Evolutionary conservation across 2,329 filamentous ascomycete genomes (phyloP).

Genomic region (Ceratocystis ficicola): DNA sequence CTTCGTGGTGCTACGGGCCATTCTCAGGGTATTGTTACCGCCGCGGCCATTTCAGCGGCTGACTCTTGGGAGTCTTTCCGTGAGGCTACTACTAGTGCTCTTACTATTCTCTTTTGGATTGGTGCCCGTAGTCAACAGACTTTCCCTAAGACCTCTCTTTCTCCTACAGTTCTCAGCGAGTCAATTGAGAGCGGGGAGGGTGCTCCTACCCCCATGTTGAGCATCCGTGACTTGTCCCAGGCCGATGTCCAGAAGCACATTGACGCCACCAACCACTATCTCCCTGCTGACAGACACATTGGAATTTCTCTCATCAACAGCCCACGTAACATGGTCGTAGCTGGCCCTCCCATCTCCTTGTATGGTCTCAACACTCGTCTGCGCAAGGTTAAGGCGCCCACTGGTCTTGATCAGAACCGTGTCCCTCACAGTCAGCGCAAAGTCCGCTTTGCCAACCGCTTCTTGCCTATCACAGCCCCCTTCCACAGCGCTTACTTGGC

Average conservation of each 20-base stretch:
- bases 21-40: slow-evolving; percentile 90
- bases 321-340: slow-evolving; percentile 91
- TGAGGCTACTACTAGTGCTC: slow-evolving; percentile 62
- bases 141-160: slow-evolving; percentile 87
- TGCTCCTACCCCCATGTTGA: slow-evolving; percentile 92
- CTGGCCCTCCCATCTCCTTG: slow-evolving; percentile 86
- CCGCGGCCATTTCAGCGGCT: slow-evolving; percentile 78
- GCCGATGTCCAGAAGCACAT: slow-evolving; percentile 91
- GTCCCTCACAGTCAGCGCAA: slow-evolving; percentile 94
- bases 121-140: slow-evolving; percentile 93
- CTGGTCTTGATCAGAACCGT: slow-evolving; percentile 89
- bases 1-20: slow-evolving; percentile 86
- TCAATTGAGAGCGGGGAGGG: slow-evolving; percentile 91
- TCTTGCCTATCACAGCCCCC: slow-evolving; percentile 91
- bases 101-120: slow-evolving; percentile 97
- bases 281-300: slow-evolving; percentile 85
- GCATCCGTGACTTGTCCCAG: slow-evolving; percentile 82
- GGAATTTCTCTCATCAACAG: slow-evolving; percentile 93
- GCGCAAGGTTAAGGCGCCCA: slow-evolving; percentile 92
- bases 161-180: slow-evolving; percentile 80
- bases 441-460: slow-evolving; percentile 90
- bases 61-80: slow-evolving; percentile 89
- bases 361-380: slow-evolving; percentile 92
- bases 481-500: slow-evolving; percentile 94
- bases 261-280: slow-evolving; percentile 89